Base-by-base conservation (phyloP, 192 early-diverging fungal species). In the Entrophospora sp. region DNA sequence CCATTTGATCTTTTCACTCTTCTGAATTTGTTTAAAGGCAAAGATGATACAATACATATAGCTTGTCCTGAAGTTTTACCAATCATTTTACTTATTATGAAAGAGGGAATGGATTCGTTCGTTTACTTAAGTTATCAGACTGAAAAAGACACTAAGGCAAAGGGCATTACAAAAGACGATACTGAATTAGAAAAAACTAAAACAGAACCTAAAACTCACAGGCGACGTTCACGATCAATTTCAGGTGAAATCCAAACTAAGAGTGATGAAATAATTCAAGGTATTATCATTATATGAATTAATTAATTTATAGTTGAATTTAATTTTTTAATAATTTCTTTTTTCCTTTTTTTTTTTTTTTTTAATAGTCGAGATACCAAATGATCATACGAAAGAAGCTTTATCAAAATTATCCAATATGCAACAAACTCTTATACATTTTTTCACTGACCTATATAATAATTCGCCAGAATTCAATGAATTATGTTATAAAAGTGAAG, bases 381-480 rank as follows among this genome's bases (percentile, higher is more conserved):
- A 28, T 5, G 52, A 63, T 10, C 18, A 60, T 16, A 64, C 40
- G 13, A 71, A 76, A 56, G 70, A 73, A 12, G 46, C 65, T 3
- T 46, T 70, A 8, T 28, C 46, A 31, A 71, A 58, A 25, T 48
- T 82, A 18, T 74, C 77, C 6, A 69, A 69, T 24, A 68, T 79
- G 2, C 69, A 75, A 16, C 72, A 79, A 55, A 74, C 78, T 0
- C 34, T 79, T 25, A 69, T 82, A 20, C 69, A 77, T 45, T 82
- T 79, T 45, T 64, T 83, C 18, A 63, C 61, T 1, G 77, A 77
- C 18, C 74, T 82, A 78, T 75, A 77, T 48, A 32, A 63, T 20
- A 72, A 66, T 36, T 82, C 74, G 16, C 71, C 71, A 25, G 73
- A 79, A 18, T 79, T 87, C 43, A 79, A 73, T 55, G 84, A 85